A percentile compares a stretch with the other conserved stretches of the same genome.
phyloP scores from a whole-genome alignment of 2,329 filamentous ascomycete genomes.

The Talaromyces albobiverticillius region DNA sequence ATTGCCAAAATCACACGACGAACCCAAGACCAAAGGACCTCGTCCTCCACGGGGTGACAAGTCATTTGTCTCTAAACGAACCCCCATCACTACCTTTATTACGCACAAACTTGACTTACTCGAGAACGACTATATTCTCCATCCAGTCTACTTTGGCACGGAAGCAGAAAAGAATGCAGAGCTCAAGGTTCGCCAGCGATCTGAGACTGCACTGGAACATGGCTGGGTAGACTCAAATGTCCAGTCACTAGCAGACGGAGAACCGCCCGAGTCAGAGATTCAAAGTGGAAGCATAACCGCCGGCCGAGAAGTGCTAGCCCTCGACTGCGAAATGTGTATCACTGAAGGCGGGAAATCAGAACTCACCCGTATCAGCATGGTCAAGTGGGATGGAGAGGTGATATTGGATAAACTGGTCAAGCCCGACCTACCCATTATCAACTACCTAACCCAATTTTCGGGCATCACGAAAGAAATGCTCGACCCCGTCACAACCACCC shows the following conservation, averaged over 20 bases:
- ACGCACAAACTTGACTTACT: conserved; percentile 69
- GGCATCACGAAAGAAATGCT: conserved; percentile 89
- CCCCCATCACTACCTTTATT: conserved; percentile 77
- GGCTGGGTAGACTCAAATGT: conserved; percentile 85
- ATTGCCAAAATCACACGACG: conserved; percentile 65
- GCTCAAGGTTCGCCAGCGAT: conserved; percentile 51
- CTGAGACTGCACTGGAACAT: conserved; percentile 49
- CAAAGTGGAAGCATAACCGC: conserved; percentile 79
- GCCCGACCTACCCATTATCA: conserved; percentile 78
- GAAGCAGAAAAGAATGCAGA: conserved; percentile 55
- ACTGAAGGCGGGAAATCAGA: conserved; percentile 76
- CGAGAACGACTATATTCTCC: conserved; percentile 80
- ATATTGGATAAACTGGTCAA: conserved; percentile 90
- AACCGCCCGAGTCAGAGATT: conserved; percentile 66
- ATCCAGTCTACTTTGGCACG: conserved; percentile 69
- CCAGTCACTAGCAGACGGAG: conserved; percentile 62
- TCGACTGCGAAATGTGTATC: conserved; percentile 98
- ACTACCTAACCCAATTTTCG: conserved; percentile 89
- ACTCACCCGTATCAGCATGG: conserved; percentile 81
- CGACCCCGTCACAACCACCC: conserved; percentile 74
- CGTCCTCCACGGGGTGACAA: conserved; percentile 62
- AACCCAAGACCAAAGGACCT: conserved; percentile 58
- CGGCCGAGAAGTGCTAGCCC: conserved; percentile 72
- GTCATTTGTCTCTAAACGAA: conserved; percentile 70
- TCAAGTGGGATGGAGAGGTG: conserved; percentile 79